Conservation (phyloP, 179 eudicot species). For the Spinacia oleracea region DNA sequence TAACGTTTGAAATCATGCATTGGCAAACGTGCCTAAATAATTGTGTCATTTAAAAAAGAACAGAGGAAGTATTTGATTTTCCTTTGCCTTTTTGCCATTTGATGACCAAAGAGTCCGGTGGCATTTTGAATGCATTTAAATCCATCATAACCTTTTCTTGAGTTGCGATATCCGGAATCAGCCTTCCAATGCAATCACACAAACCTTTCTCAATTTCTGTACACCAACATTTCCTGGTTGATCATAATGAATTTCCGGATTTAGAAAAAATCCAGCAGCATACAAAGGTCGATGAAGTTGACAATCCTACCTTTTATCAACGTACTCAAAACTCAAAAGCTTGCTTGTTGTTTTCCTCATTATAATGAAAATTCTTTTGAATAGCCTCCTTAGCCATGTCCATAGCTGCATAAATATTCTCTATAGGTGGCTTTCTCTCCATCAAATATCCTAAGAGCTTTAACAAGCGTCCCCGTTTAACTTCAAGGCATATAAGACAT, state of each 20-base stretch:
- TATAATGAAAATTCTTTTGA: too few species aligned
- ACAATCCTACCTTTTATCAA: not conserved
- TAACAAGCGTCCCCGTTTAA: not conserved
- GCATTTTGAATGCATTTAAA: constrained; percentile 2
- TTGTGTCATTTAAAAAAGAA: too few species aligned
- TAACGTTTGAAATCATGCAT: too few species aligned
- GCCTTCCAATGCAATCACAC: constrained; percentile 8
- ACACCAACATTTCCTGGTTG: not conserved
- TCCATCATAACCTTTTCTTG: constrained; percentile 7
- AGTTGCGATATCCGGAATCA: not conserved
- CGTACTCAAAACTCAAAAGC: constrained; percentile 1
- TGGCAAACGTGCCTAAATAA: too few species aligned
- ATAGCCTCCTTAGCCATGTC: not conserved
- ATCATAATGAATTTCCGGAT: not conserved
- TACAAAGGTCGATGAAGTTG: constrained; percentile 23
- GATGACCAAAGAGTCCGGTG: constrained; percentile 5
- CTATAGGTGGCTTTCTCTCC: not conserved
- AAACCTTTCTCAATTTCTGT: constrained; percentile 9
- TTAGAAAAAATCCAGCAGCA: not conserved
- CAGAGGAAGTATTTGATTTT: not conserved
- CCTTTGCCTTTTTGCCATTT: constrained; percentile 11
- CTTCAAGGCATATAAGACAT: not conserved
- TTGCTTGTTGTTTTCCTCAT: not conserved
- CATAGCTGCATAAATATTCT: not conserved
- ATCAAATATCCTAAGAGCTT: not conserved